A percentile compares a stretch with the other conserved stretches of the same genome.
These are phyloP conservation scores for Rhizophlyctis rosea DNA, from an alignment of 192 early-diverging fungal species.

Conservation along the genomic window DNA sequence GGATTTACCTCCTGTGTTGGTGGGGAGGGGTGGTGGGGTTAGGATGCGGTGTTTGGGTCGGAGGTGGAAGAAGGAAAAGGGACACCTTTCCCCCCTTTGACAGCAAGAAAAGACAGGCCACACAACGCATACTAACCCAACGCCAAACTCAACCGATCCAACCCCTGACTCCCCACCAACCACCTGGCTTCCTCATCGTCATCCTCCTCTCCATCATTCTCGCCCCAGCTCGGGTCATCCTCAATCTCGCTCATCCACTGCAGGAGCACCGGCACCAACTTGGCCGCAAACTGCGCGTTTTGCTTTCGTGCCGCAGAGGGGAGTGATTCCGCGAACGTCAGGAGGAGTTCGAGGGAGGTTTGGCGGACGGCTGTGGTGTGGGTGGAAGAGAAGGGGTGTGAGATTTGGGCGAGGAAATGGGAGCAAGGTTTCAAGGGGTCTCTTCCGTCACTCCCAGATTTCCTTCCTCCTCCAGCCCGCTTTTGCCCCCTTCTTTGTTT, in stretches of 20 bases:
- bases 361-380: slow-evolving; percentile 82
- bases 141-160: slow-evolving; percentile 86
- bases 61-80: no score
- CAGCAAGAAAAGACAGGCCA: slow-evolving; percentile 11
- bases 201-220: slow-evolving; percentile 82
- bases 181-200: slow-evolving; percentile 87
- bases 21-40: not conserved
- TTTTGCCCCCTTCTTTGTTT: no score
- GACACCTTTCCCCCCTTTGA: no score
- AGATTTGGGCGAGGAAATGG: no score
- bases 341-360: slow-evolving; percentile 85
- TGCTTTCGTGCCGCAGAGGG: slow-evolving; percentile 91
- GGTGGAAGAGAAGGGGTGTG: no score
- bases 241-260: slow-evolving; percentile 95
- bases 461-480: no score
- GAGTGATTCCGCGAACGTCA: slow-evolving; percentile 85
- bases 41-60: not conserved
- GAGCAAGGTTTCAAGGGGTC: no score
- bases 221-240: slow-evolving; percentile 87
- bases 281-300: slow-evolving; percentile 64
- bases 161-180: slow-evolving; percentile 89
- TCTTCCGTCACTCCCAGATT: no score
- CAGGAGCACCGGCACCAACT: slow-evolving; percentile 83
- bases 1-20: slow-evolving; percentile 67
- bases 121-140: slow-evolving; percentile 40